These are phyloP conservation scores for Xylaria sp. DNA, from an alignment of 2,329 filamentous ascomycete species.

Conservation along the genomic window DNA sequence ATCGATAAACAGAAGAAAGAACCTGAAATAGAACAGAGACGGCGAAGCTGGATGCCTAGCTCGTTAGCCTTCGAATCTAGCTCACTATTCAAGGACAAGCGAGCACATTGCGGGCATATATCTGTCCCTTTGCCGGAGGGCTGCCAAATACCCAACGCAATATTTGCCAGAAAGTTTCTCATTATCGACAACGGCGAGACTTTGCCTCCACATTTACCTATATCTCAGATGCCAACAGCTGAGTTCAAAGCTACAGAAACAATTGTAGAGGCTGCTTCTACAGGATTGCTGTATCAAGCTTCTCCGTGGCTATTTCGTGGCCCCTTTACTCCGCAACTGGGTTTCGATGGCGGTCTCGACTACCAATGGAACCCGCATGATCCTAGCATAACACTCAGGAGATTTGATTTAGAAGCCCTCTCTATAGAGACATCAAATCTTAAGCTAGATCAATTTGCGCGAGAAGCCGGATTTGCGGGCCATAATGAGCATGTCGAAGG, in stretches of 20 bases:
- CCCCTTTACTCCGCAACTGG: slow-evolving; percentile 59
- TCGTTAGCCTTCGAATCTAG: slow-evolving; percentile 41
- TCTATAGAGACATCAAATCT: slow-evolving; percentile 18
- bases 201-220: slow-evolving; percentile 50
- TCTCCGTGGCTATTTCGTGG: slow-evolving; percentile 53
- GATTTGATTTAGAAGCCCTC: slow-evolving; percentile 40
- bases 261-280: slow-evolving; percentile 46
- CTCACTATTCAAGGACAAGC: slow-evolving; percentile 39
- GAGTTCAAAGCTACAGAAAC: slow-evolving; percentile 56
- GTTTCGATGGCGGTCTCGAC: slow-evolving; percentile 59
- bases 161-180: slow-evolving; percentile 57
- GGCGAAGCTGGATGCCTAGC: slow-evolving; percentile 47
- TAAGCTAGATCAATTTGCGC: background rate
- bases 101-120: slow-evolving; percentile 21
- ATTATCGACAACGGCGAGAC: slow-evolving; percentile 50
- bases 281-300: slow-evolving; percentile 44
- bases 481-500: slow-evolving; percentile 8
- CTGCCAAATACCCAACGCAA: slow-evolving; percentile 56
- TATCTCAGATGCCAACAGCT: slow-evolving; percentile 55
- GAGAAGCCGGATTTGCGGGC: background rate
- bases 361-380: slow-evolving; percentile 52
- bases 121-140: slow-evolving; percentile 51
- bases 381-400: slow-evolving; percentile 35
- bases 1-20: slow-evolving; percentile 39
- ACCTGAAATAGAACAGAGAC: slow-evolving; percentile 41